Evolutionary conservation across 2,329 filamentous ascomycete genomes (phyloP).

Genomic region (Beauveria scarabaeidicola): DNA sequence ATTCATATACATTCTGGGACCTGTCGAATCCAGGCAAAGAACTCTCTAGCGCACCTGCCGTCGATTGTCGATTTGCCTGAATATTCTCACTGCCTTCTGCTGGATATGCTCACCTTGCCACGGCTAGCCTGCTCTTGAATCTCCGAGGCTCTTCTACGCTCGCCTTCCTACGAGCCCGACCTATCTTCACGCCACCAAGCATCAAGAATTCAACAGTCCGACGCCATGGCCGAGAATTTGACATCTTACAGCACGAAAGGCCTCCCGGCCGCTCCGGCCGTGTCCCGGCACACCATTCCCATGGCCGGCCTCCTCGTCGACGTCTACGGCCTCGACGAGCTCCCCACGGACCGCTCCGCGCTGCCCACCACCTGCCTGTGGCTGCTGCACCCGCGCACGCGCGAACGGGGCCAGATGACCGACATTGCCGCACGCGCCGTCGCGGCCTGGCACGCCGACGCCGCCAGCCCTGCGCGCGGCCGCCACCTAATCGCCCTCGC

Average conservation of each 20-base stretch:
- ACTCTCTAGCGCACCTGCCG: background rate
- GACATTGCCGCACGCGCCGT: conserved; percentile 63
- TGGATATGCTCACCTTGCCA: background rate
- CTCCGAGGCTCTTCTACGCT: background rate
- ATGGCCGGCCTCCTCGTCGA: conserved; percentile 74
- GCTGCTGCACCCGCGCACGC: conserved; percentile 76
- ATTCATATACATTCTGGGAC: background rate
- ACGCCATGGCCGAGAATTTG: background rate
- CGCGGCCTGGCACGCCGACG: conserved; percentile 53
- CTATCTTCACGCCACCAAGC: background rate
- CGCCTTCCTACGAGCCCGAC: background rate
- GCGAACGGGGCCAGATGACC: conserved; percentile 64
- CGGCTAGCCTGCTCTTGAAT: background rate
- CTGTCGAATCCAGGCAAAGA: background rate
- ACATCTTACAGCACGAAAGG: conserved; percentile 24
- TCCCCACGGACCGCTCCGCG: conserved; percentile 38
- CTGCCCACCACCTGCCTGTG: conserved; percentile 69
- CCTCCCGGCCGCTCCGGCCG: conserved; percentile 31
- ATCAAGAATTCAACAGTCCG: background rate
- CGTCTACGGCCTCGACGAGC: conserved; percentile 72
- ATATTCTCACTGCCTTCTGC: too few relatives aligned
- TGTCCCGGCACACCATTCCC: conserved; percentile 59
- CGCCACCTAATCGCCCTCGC: conserved; percentile 68
- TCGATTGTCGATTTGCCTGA: background rate
- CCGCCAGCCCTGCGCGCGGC: conserved; percentile 19